Conservation (phyloP, 208 protist species). For the Wallacemonas sp. region DNA sequence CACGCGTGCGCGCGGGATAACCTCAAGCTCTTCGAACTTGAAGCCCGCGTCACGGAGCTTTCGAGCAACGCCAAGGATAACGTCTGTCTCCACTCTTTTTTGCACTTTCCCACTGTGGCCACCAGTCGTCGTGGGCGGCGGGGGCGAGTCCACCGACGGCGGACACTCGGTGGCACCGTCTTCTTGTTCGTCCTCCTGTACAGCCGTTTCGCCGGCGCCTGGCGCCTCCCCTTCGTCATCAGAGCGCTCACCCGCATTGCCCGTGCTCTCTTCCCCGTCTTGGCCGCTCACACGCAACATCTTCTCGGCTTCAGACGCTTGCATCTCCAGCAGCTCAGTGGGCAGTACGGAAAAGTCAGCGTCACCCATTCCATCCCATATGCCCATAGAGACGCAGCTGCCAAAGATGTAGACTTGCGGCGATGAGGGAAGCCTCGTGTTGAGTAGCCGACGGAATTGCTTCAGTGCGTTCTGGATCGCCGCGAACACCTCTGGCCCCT, state of each 20-base stretch:
- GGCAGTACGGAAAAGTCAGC: conserved; percentile 56
- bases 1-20: conserved; percentile 48
- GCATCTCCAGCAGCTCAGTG: not conserved
- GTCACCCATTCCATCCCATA: conserved; percentile 77
- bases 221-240: not conserved
- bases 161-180: too few relatives aligned
- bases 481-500: conserved; percentile 37
- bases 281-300: not conserved
- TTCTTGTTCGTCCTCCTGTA: too few relatives aligned
- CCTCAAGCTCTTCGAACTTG: conserved; percentile 57
- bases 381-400: conserved; percentile 67
- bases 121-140: too few relatives aligned
- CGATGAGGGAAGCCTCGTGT: not conserved
- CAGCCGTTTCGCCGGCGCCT: too few relatives aligned
- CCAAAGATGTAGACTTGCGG: conserved; percentile 65
- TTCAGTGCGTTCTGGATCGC: conserved; percentile 36
- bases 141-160: too few relatives aligned
- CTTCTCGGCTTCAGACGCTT: not conserved
- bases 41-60: conserved; percentile 56
- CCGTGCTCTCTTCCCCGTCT: not conserved
- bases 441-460: conserved; percentile 40
- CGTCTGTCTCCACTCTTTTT: conserved; percentile 14
- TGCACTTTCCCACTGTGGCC: too few relatives aligned
- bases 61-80: conserved; percentile 20
- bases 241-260: not conserved